These are phyloP conservation scores for Fusarium sp. DNA, from an alignment of 2,329 filamentous ascomycete species.

Conservation along the genomic window DNA sequence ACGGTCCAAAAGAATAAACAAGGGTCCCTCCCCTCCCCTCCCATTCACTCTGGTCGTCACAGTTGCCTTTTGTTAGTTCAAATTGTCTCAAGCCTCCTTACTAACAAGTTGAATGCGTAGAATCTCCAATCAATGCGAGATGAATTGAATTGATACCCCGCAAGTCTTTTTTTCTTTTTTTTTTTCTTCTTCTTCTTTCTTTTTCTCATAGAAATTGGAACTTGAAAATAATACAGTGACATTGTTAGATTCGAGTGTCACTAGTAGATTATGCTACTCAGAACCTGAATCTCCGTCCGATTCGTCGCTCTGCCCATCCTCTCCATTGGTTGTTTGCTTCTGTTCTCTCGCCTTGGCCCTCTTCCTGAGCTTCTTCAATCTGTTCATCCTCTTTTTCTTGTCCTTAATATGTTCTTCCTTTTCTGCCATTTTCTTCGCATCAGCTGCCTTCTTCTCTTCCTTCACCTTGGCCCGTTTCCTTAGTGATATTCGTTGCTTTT, in stretches of 20 bases:
- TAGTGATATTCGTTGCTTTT: slow-evolving; percentile 67
- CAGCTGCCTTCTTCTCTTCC: slow-evolving; percentile 54
- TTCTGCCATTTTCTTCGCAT: slow-evolving; percentile 53
- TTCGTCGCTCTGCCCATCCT: slow-evolving; percentile 32
- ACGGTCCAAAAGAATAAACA: slow-evolving; percentile 2
- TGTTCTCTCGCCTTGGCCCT: slow-evolving; percentile 67
- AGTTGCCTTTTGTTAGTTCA: slow-evolving; percentile 3
- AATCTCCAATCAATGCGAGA: not conserved
- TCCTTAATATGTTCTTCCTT: slow-evolving; percentile 69
- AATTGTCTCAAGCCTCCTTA: not conserved
- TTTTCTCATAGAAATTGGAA: not conserved
- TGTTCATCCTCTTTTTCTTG: slow-evolving; percentile 71
- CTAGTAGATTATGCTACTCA: slow-evolving; percentile 12
- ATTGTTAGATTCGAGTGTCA: not conserved
- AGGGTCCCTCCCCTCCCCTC: not conserved
- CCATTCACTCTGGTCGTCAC: slow-evolving; percentile 8
- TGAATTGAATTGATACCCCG: not conserved
- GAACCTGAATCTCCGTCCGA: slow-evolving; percentile 31
- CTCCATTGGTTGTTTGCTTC: slow-evolving; percentile 52
- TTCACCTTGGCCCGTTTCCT: slow-evolving; percentile 58
- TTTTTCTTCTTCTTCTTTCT: no score
- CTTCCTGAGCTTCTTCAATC: slow-evolving; percentile 68
- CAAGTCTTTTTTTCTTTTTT: not conserved
- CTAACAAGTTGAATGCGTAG: not conserved
- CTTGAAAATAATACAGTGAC: not conserved